Evolutionary conservation across 345 rosid genomes (phyloP).

Genomic region (Brassica cretica): DNA sequence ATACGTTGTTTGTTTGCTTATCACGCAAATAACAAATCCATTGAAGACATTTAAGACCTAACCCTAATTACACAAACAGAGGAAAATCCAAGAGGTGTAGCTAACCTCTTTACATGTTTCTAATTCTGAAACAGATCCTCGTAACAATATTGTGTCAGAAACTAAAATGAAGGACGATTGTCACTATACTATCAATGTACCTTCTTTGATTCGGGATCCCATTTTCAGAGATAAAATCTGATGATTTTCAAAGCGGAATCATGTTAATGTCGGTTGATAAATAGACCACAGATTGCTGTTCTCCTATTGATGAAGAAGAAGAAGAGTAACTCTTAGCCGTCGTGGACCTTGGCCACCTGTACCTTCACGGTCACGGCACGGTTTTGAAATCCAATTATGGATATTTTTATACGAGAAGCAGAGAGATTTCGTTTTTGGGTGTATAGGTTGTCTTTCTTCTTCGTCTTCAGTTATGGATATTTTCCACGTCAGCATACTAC

Average conservation of each 20-base stretch:
- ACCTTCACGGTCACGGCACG: conserved; percentile 20
- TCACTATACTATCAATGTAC: conserved; percentile 6
- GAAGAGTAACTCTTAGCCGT: neutral
- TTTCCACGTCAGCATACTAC: conserved; percentile 29
- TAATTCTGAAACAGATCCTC: neutral
- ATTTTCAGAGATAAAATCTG: conserved; percentile 15
- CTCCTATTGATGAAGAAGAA: conserved; percentile 4
- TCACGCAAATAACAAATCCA: conserved; percentile 9
- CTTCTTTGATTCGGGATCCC: conserved; percentile 42
- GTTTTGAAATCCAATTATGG: conserved; percentile 27
- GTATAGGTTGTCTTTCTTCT: conserved; percentile 20
- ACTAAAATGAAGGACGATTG: neutral
- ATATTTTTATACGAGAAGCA: conserved; percentile 5
- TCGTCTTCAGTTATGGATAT: conserved; percentile 28
- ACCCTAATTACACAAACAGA: conserved; percentile 1
- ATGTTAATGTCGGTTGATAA: conserved; percentile 5
- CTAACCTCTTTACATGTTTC: neutral
- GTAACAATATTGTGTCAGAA: neutral
- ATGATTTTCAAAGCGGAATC: conserved; percentile 22
- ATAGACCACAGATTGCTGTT: neutral
- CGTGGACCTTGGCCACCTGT: conserved; percentile 5
- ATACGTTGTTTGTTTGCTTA: conserved; percentile 16
- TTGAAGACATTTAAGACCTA: conserved; percentile 2
- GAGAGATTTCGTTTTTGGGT: conserved; percentile 10
- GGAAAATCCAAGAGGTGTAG: conserved; percentile 4